These are phyloP conservation scores for Talaromyces trachyspermus DNA, from an alignment of 495 filamentous ascomycete species.

Conservation along the genomic window DNA sequence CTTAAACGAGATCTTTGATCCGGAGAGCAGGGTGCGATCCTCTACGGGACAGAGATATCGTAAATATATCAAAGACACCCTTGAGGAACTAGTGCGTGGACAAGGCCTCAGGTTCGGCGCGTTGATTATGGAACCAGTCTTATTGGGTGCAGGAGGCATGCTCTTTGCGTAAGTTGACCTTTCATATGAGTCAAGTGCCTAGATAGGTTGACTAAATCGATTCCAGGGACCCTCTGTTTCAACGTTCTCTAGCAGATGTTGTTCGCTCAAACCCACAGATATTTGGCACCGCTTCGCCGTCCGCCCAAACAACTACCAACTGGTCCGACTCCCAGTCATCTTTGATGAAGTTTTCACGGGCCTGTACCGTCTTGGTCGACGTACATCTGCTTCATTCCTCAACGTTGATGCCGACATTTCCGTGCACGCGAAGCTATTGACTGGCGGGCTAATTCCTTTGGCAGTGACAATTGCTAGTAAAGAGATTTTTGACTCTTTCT, in stretches of 20 bases:
- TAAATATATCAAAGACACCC: slow-evolving; percentile 44
- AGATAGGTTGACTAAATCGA: slow-evolving; percentile 12
- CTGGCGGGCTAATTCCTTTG: slow-evolving; percentile 69
- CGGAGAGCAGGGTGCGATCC: slow-evolving; percentile 37
- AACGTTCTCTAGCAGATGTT: slow-evolving; percentile 54
- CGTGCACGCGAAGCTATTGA: slow-evolving; percentile 72
- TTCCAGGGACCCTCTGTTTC: slow-evolving; percentile 67
- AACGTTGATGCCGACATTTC: slow-evolving; percentile 59
- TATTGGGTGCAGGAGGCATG: slow-evolving; percentile 76
- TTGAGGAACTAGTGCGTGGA: slow-evolving; percentile 40
- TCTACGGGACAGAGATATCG: slow-evolving; percentile 42
- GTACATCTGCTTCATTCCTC: slow-evolving; percentile 58
- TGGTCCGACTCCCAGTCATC: slow-evolving; percentile 68
- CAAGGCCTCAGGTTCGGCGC: slow-evolving; percentile 63
- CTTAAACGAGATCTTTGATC: slow-evolving; percentile 54
- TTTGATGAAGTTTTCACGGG: slow-evolving; percentile 81
- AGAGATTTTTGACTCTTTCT: slow-evolving; percentile 65
- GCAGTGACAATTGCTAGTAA: slow-evolving; percentile 62
- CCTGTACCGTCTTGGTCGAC: slow-evolving; percentile 65
- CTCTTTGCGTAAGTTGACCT: slow-evolving; percentile 51
- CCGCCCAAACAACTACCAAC: slow-evolving; percentile 14
- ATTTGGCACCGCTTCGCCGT: slow-evolving; percentile 23
- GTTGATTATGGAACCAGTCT: slow-evolving; percentile 65
- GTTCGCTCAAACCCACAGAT: slow-evolving; percentile 49
- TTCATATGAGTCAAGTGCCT: not conserved